These are phyloP conservation scores for Gigaspora rosea DNA, from an alignment of 192 early-diverging fungal genomes.

Conservation along the genomic window DNA sequence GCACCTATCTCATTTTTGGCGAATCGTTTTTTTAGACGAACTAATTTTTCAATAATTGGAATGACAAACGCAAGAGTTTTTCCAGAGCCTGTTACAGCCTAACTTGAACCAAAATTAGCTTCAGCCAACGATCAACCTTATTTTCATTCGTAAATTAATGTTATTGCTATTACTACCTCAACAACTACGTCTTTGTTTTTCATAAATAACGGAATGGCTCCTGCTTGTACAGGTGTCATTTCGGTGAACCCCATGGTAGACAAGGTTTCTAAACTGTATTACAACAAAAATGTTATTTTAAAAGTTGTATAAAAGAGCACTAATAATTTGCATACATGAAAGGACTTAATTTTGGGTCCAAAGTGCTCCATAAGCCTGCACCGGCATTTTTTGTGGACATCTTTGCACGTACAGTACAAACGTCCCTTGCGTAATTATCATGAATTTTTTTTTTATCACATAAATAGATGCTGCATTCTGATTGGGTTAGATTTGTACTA, in stretches of 20 bases:
- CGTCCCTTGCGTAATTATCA: not conserved
- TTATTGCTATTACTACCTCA: slow-evolving; percentile 50
- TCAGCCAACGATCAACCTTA: not conserved
- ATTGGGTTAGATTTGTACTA: not conserved
- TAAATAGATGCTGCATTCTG: not conserved
- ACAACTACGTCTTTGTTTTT: slow-evolving; percentile 95
- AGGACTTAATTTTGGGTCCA: slow-evolving; percentile 61
- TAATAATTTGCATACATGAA: slow-evolving; percentile 27
- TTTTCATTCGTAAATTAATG: not conserved
- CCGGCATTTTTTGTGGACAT: slow-evolving; percentile 3
- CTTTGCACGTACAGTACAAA: not conserved
- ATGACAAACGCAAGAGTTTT: slow-evolving; percentile 93
- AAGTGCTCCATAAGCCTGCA: slow-evolving; percentile 64
- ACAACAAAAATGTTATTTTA: not conserved
- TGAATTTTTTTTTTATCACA: not conserved
- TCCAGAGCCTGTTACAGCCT: slow-evolving; percentile 95
- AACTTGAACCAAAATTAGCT: not conserved
- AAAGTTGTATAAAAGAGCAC: not conserved
- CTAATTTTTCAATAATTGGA: slow-evolving; percentile 87
- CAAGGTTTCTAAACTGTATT: slow-evolving; percentile 57
- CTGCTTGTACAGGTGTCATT: slow-evolving; percentile 95
- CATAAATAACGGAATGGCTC: slow-evolving; percentile 89
- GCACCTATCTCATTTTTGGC: slow-evolving; percentile 80
- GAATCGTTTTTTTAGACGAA: slow-evolving; percentile 61
- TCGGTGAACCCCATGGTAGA: slow-evolving; percentile 69